Evolutionary conservation across 208 protist species (phyloP).

Genomic region (Lotmaria passim): DNA sequence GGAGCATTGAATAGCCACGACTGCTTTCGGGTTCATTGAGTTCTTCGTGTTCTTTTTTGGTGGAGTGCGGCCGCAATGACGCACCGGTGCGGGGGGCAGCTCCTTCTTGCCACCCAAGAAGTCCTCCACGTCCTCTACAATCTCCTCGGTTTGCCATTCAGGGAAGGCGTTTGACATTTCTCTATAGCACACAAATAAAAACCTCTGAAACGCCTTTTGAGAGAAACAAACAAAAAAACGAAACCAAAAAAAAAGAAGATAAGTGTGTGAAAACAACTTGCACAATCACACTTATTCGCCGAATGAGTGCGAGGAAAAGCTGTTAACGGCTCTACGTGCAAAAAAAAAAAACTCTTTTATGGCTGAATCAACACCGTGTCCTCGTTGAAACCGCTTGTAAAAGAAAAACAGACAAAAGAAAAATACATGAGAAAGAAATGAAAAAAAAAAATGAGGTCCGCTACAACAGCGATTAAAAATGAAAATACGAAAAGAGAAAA

Average conservation of each 20-base stretch:
- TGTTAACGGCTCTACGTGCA: too few relatives aligned
- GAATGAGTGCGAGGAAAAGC: background rate
- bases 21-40: slow-evolving; percentile 15
- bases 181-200: slow-evolving; percentile 8
- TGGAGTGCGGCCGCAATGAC: slow-evolving; percentile 34
- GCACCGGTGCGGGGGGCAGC: slow-evolving; percentile 1
- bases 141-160: slow-evolving; percentile 39
- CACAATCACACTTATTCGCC: background rate
- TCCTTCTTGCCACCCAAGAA: slow-evolving; percentile 36
- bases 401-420: too few relatives aligned
- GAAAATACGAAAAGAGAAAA: too few relatives aligned
- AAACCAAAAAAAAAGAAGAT: background rate
- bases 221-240: background rate
- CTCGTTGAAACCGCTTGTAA: too few relatives aligned
- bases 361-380: too few relatives aligned
- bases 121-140: slow-evolving; percentile 51
- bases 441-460: background rate
- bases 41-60: slow-evolving; percentile 23
- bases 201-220: background rate
- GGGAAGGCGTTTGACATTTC: slow-evolving; percentile 18
- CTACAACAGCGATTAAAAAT: background rate
- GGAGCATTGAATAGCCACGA: slow-evolving; percentile 20
- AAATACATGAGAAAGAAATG: background rate
- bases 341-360: too few relatives aligned
- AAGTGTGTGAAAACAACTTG: background rate